Evolutionary conservation across 1,284 basidiomycete species (phyloP).

Genomic region (Tilletiopsis washingtonensis): DNA sequence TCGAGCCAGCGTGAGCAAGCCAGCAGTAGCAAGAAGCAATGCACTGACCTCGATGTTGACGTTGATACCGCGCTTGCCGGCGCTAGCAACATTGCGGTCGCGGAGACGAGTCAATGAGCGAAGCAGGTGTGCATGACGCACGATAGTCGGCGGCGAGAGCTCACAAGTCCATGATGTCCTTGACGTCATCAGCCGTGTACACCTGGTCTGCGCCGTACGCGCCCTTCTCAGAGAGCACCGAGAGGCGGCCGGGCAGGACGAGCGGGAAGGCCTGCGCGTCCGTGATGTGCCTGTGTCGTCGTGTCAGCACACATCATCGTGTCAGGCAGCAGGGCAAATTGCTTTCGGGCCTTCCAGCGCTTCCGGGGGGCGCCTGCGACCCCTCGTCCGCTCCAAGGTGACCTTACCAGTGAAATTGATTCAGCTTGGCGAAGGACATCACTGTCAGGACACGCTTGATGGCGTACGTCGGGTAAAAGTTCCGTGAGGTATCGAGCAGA

Average conservation of each 20-base stretch:
- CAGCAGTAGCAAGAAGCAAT: neutral
- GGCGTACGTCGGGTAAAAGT: conserved; percentile 55
- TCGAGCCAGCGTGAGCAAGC: conserved; percentile 32
- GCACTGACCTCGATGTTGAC: conserved; percentile 55
- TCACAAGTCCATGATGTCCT: conserved; percentile 60
- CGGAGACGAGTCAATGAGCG: too few species aligned
- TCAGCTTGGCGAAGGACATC: conserved; percentile 77
- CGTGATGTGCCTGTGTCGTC: too few species aligned
- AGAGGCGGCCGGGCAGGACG: conserved; percentile 52
- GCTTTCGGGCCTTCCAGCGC: too few species aligned
- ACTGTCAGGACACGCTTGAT: conserved; percentile 69
- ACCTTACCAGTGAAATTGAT: conserved; percentile 65
- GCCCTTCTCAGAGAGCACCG: conserved; percentile 60
- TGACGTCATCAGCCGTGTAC: conserved; percentile 60
- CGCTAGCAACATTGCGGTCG: too few species aligned
- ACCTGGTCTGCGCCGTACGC: conserved; percentile 59
- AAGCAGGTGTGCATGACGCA: too few species aligned
- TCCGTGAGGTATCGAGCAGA: conserved; percentile 68
- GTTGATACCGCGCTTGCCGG: conserved; percentile 68
- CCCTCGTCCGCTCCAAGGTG: too few species aligned
- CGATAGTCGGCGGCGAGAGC: too few species aligned
- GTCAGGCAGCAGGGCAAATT: too few species aligned
- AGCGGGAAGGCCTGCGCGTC: conserved; percentile 61
- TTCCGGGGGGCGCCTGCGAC: too few species aligned
- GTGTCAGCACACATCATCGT: too few species aligned